These are phyloP conservation scores for Leptosphaerulina australis DNA, from an alignment of 2,329 filamentous ascomycete genomes.

Conservation along the genomic window DNA sequence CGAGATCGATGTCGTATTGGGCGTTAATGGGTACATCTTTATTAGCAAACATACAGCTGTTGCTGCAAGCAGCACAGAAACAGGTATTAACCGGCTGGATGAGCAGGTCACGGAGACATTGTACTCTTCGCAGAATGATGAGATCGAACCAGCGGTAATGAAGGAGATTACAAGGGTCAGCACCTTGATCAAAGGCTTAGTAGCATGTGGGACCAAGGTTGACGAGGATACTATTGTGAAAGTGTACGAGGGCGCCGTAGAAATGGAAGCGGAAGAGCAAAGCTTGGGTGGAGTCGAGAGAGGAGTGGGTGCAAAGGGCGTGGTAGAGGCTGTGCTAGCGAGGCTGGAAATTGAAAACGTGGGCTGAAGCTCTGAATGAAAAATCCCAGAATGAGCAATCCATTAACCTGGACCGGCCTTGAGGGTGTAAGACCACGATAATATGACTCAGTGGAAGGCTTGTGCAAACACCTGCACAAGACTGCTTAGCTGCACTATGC, in stretches of 20 bases:
- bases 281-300: slow-evolving; percentile 56
- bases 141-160: slow-evolving; percentile 76
- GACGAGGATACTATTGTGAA: slow-evolving; percentile 87
- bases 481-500: neutral
- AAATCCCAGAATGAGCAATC: neutral
- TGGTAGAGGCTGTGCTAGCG: slow-evolving; percentile 40
- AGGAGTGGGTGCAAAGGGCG: slow-evolving; percentile 39
- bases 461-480: neutral
- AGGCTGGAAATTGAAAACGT: slow-evolving; percentile 36
- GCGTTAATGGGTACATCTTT: slow-evolving; percentile 97
- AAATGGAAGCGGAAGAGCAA: slow-evolving; percentile 69
- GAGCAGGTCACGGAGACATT: slow-evolving; percentile 84
- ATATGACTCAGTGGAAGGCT: neutral
- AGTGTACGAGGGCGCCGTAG: slow-evolving; percentile 81
- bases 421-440: neutral
- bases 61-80: slow-evolving; percentile 58
- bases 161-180: slow-evolving; percentile 85
- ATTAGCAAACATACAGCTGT: slow-evolving; percentile 81
- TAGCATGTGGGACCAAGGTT: slow-evolving; percentile 80
- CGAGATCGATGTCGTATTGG: slow-evolving; percentile 82
- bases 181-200: slow-evolving; percentile 80
- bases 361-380: too few species aligned
- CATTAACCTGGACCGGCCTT: neutral
- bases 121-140: slow-evolving; percentile 95
- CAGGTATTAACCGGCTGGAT: slow-evolving; percentile 80